These are phyloP conservation scores for Fusarium sp. DNA, from an alignment of 2,329 filamentous ascomycete species.

Conservation along the genomic window DNA sequence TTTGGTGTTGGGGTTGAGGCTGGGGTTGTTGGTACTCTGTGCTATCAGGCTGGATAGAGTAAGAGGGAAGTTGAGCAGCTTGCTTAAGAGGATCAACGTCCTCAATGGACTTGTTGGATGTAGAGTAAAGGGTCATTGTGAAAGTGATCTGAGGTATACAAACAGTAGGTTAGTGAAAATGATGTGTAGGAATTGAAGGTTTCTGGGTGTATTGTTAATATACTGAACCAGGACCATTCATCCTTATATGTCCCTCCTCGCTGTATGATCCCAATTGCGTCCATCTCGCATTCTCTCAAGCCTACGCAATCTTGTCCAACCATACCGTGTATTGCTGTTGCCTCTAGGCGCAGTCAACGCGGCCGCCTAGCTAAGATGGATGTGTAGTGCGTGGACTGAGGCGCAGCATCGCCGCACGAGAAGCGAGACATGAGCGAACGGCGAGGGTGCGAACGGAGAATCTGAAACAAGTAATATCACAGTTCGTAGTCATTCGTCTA, in stretches of 20 bases:
- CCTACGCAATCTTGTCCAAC: constrained; percentile 20
- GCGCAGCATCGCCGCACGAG: neutral
- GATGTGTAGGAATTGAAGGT: neutral
- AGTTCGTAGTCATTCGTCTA: neutral
- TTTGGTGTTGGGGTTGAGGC: neutral
- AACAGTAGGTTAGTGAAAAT: neutral
- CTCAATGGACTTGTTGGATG: constrained; percentile 29
- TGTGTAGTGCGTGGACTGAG: constrained; percentile 17
- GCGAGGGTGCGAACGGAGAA: neutral
- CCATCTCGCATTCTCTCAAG: constrained; percentile 22
- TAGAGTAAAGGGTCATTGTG: constrained; percentile 27
- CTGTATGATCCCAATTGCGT: neutral
- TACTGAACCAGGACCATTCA: neutral
- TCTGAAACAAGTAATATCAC: neutral
- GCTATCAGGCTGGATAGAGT: constrained; percentile 19
- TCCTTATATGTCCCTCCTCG: constrained; percentile 30
- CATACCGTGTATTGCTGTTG: neutral
- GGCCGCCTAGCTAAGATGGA: constrained; percentile 10
- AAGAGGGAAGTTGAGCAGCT: constrained; percentile 32
- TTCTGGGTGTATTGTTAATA: neutral
- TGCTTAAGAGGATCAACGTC: constrained; percentile 37
- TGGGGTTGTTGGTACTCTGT: constrained; percentile 1
- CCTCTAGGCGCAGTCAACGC: constrained; percentile 1
- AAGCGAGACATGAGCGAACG: neutral
- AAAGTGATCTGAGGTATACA: neutral